Base-by-base conservation (phyloP, 2,329 filamentous ascomycete genomes). In the Dendryphion nanum region DNA sequence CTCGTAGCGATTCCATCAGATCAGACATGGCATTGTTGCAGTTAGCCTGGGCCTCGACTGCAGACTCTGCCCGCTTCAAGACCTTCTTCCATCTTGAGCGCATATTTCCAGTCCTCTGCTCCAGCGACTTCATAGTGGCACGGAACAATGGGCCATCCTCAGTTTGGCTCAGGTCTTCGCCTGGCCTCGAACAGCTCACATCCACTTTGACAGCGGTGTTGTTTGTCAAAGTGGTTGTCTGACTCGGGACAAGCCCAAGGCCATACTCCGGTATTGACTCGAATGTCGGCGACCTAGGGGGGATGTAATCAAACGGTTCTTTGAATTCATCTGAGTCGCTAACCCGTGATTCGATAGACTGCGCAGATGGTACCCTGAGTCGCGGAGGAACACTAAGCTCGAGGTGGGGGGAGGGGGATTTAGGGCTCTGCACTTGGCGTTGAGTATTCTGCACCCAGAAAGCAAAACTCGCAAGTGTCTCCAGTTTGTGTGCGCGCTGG, bases 81-180 rank as follows among this genome's bases (percentile, higher is more conserved):
- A 98, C 86, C 59, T 93, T 94, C 68, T 98, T 98, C 82, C 97
- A 96, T 51, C 91, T 87, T 16, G 80, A 76, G 41, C 90, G 84
- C 86, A 98, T 93, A 53, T 86, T 94, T 30, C 89, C 88, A 0
- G 91, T 98, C 72, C 95, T 97, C 60, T 95, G 90, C 66, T 98
- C 93, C 18, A 97, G 71, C 0, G 90, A 86, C 64, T 96, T 96
- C 76, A 98, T 94, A 0, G 93, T 97, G 14, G 93, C 94, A 46
- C 94, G 82, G 69, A 98, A 98, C 1, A 98, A 76, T 0, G 94
- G 93, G 0, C 93, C 93, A 67, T 98, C 93, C 52, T 97, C 93
- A 16, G 86, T 83, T 35, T 63, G 85, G 79, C 44, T 85, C 82
- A 67, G 89, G 82, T 67, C 91, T 44, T 95, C 90, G 21, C 82